phyloP scores from a whole-genome alignment of 2,329 filamentous ascomycete genomes.

The Colletotrichum simmondsii region DNA sequence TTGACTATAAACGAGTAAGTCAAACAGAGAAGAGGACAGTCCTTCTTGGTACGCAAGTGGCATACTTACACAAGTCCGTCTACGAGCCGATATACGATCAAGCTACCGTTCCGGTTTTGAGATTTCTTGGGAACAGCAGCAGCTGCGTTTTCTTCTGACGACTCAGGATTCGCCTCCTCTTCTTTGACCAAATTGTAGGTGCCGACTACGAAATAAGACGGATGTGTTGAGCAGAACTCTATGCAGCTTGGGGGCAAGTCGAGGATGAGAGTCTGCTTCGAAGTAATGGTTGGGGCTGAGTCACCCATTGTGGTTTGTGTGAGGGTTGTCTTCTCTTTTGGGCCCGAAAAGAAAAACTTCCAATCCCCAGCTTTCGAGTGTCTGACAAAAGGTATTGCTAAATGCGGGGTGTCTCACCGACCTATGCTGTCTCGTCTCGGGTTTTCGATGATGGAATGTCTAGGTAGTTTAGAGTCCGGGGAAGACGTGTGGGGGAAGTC shows the following conservation, averaged over 20 bases:
- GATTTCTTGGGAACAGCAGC: constrained; percentile 45
- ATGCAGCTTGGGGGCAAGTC: constrained; percentile 81
- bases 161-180: constrained; percentile 29
- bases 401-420: neutral
- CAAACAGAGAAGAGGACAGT: neutral
- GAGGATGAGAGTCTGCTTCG: constrained; percentile 62
- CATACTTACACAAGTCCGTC: constrained; percentile 65
- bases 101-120: constrained; percentile 78
- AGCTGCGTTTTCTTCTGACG: neutral
- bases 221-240: constrained; percentile 74
- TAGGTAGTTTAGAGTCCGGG: neutral
- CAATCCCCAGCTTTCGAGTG: neutral
- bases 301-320: neutral
- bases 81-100: constrained; percentile 72
- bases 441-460: neutral
- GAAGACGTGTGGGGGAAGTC: constrained; percentile 29
- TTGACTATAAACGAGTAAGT: constrained; percentile 48
- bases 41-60: neutral
- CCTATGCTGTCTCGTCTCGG: neutral
- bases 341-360: neutral
- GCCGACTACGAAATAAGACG: constrained; percentile 79
- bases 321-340: neutral
- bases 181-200: constrained; percentile 81
- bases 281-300: constrained; percentile 44
- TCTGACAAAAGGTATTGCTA: neutral